Evolutionary conservation across 768 basidiomycete genomes (phyloP).

Genomic region (Cantharellus cinnabarinus): DNA sequence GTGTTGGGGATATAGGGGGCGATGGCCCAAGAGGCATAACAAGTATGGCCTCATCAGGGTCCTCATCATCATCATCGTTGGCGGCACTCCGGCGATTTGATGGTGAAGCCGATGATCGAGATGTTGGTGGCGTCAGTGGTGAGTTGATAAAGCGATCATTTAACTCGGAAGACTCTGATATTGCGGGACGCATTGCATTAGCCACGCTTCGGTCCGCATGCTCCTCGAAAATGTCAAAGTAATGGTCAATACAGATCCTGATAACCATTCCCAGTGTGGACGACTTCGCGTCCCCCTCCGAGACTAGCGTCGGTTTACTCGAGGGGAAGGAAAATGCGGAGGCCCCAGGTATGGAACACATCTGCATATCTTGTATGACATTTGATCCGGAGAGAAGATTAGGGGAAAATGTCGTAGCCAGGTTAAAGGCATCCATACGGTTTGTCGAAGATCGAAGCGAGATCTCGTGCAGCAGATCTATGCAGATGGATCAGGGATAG

Average conservation of each 20-base stretch:
- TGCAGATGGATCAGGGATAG: background rate
- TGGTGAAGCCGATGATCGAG: background rate
- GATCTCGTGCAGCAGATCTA: conserved; percentile 66
- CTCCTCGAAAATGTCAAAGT: conserved; percentile 77
- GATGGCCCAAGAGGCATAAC: conserved; percentile 36
- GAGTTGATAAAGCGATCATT: conserved; percentile 12
- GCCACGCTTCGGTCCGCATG: conserved; percentile 38
- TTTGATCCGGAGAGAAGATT: conserved; percentile 57
- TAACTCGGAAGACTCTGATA: background rate
- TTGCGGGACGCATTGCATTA: conserved; percentile 14
- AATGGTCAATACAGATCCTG: conserved; percentile 59
- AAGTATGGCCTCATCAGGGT: conserved; percentile 55
- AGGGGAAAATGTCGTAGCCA: conserved; percentile 58
- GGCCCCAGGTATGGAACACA: conserved; percentile 39
- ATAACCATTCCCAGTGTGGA: conserved; percentile 50
- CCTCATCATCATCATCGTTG: conserved; percentile 40
- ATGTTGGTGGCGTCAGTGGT: background rate
- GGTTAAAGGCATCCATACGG: conserved; percentile 68
- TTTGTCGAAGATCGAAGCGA: conserved; percentile 46
- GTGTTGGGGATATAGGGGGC: conserved; percentile 1
- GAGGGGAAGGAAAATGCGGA: conserved; percentile 7
- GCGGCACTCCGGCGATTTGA: conserved; percentile 2
- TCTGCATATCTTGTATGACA: conserved; percentile 48
- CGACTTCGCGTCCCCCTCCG: conserved; percentile 15
- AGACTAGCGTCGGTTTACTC: conserved; percentile 17